phyloP scores from a whole-genome alignment of 2,329 filamentous ascomycete genomes.

The Nannizziopsis arthrosporioides region DNA sequence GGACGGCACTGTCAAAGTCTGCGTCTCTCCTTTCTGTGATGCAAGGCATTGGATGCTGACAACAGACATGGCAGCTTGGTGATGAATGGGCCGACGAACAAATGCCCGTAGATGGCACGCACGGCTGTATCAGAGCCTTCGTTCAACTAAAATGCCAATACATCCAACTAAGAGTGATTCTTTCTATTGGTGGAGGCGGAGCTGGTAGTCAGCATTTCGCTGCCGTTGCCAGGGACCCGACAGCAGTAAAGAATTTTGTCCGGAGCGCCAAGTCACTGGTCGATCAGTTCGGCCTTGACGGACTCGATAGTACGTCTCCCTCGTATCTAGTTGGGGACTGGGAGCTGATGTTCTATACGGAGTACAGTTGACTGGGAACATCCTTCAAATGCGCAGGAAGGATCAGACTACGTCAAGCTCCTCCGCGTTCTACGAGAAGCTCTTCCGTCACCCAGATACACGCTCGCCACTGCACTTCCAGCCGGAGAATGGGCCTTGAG shows the following conservation, averaged over 20 bases:
- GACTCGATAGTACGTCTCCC: conserved; percentile 56
- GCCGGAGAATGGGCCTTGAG: conserved; percentile 54
- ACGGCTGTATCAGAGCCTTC: conserved; percentile 61
- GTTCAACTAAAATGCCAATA: conserved; percentile 60
- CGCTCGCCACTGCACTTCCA: conserved; percentile 61
- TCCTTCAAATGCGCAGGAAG: conserved; percentile 54
- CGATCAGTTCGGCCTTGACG: conserved; percentile 58
- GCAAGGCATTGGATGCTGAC: conserved; percentile 4
- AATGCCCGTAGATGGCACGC: conserved; percentile 58
- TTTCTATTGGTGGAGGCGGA: conserved; percentile 61
- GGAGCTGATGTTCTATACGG: not conserved
- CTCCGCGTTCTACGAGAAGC: conserved; percentile 54
- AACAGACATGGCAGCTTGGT: conserved; percentile 47
- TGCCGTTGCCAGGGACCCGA: conserved; percentile 49
- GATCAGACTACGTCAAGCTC: conserved; percentile 57
- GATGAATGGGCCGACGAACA: conserved; percentile 67
- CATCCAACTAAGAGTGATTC: conserved; percentile 58
- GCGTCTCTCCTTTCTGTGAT: conserved; percentile 27
- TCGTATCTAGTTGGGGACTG: not conserved
- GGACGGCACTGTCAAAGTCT: conserved; percentile 65
- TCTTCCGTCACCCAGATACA: conserved; percentile 56
- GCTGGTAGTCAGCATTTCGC: conserved; percentile 57
- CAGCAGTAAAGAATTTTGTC: conserved; percentile 57
- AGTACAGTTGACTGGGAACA: conserved; percentile 70
- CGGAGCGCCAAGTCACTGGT: conserved; percentile 55